A percentile compares a stretch with the other conserved stretches of the same genome.
These are phyloP conservation scores for Penicillium herquei DNA, from an alignment of 495 filamentous ascomycete genomes.

Conservation along the genomic window DNA sequence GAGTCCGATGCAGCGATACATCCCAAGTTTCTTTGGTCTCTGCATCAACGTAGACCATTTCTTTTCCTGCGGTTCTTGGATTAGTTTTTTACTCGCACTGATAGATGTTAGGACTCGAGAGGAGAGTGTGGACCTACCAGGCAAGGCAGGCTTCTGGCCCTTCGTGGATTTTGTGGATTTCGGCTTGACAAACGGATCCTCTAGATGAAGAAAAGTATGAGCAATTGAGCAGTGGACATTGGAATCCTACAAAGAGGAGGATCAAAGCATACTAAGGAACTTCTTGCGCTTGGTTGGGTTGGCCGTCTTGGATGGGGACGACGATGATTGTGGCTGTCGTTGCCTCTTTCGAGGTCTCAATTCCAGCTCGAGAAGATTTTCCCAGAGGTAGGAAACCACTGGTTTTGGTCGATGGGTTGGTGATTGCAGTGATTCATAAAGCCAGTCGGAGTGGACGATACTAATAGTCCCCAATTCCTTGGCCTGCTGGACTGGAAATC, in stretches of 20 bases:
- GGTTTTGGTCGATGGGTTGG: slow-evolving; percentile 27
- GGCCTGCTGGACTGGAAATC: slow-evolving; percentile 42
- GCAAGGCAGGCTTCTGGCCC: not conserved
- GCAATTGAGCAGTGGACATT: too few relatives aligned
- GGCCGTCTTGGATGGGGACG: not conserved
- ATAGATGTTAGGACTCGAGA: too few relatives aligned
- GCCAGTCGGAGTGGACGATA: slow-evolving; percentile 63
- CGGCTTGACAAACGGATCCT: slow-evolving; percentile 8
- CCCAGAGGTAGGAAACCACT: slow-evolving; percentile 47
- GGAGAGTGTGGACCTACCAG: too few relatives aligned
- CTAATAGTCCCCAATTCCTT: slow-evolving; percentile 35
- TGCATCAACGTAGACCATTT: not conserved
- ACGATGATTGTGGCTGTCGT: not conserved
- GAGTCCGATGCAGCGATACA: not conserved
- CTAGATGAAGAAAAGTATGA: not conserved
- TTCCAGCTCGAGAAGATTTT: slow-evolving; percentile 32
- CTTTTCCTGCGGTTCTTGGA: not conserved
- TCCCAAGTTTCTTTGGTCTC: slow-evolving; percentile 10
- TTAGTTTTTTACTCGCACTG: not conserved
- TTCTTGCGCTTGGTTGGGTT: not conserved
- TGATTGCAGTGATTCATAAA: slow-evolving; percentile 51
- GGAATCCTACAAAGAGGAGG: not conserved
- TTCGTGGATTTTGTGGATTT: not conserved
- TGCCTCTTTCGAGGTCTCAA: slow-evolving; percentile 14
- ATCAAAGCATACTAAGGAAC: not conserved